Evolutionary conservation across 1,139 yeast species (phyloP), one percentile per base, ranked within the genome.

Genomic region (Sugiyamaella japonica): DNA sequence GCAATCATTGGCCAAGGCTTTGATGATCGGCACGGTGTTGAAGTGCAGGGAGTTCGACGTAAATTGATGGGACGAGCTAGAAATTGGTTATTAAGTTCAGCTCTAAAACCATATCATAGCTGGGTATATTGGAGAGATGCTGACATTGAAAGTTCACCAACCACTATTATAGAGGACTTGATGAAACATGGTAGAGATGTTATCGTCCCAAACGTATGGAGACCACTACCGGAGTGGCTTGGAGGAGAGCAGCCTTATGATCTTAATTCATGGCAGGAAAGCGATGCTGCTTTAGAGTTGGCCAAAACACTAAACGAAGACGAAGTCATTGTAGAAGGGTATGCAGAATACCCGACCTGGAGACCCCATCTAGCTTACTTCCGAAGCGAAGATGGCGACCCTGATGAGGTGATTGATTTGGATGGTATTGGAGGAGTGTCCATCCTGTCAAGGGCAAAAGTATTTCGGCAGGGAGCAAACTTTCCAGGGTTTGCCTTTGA

Each of bases 341-440:
- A 89, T 69, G 93, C 87, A 38, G 96, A 89, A 71, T 89, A 87
- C 70, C 95, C 91, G 54, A 89, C 96, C 1, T 89, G 96, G 95
- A 79, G 96, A 69, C 91, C 95, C 1, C 96, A 89, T 71, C 77
- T 89, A 64, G 96, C 96, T 0, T 89, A 89, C 67, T 76, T 89
- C 67, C 78, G 96, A 62, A 95, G 87, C 64, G 91, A 93, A 4
- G 82, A 84, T 66, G 96, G 96, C 34, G 91, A 88, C 69, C 89
- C 89, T 16, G 88, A 86, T 66, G 89, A 83, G 36, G 95, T 86
- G 66, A 86, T 89, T 88, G 93, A 86, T 59, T 76, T 89, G 58
- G 96, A 89, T 69, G 96, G 96, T 52, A 87, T 89, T 66, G 96
- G 96, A 42, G 96, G 96, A 61, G 96, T 89, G 48, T 86, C 95